Evolutionary conservation across 2,329 filamentous ascomycete species (phyloP), one percentile per base, ranked within the genome.

Genomic region (Orbilia brochopaga): DNA sequence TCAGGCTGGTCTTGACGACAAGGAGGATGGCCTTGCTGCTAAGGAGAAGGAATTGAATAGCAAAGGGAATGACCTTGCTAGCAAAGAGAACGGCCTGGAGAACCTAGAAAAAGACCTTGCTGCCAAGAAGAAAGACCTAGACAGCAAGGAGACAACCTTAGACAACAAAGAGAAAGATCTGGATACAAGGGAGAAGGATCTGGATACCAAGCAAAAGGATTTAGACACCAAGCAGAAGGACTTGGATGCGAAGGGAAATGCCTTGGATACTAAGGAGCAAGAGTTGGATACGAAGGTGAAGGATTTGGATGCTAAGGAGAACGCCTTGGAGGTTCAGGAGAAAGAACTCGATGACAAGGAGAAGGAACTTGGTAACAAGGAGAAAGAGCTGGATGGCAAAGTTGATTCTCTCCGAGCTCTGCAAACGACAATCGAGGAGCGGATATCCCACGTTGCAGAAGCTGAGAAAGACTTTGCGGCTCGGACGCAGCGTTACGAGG

Each of bases 351-450:
- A 37, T 13, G 54, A 60, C 35, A 50, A 48, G 15, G 59, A 70
- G 17, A 54, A 60, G n/a, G 35, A 5, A 35, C 53, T 52, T 15
- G 55, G 64, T 11, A 46, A 59, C 21, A 59, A 54, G 56, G 52
- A 72, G 13, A 55, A 51, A 27, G 48, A 40, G 1, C 30, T 72
- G 19, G 60, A 72, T 19, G 48, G 52, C 8, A 64, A 64, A 32
- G 42, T 40, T n/a, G 24, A 60, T 21, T 23, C 35, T 23, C 55
- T 72, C 5, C 32, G 55, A 15, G 55, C 66, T 13, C 50, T 72
- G 3, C 59, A 64, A 30, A 54, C 42, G 5, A 72, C 53, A 17
- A 51, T 72, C 13, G 66, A 72, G 15, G 66, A 72, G 19, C 66
- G 66, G 15, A 17, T 55, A 23, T 59, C 42, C 10, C 19, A 52